phyloP scores from a whole-genome alignment of 495 filamentous ascomycete genomes.

The Cryomyces minteri region DNA sequence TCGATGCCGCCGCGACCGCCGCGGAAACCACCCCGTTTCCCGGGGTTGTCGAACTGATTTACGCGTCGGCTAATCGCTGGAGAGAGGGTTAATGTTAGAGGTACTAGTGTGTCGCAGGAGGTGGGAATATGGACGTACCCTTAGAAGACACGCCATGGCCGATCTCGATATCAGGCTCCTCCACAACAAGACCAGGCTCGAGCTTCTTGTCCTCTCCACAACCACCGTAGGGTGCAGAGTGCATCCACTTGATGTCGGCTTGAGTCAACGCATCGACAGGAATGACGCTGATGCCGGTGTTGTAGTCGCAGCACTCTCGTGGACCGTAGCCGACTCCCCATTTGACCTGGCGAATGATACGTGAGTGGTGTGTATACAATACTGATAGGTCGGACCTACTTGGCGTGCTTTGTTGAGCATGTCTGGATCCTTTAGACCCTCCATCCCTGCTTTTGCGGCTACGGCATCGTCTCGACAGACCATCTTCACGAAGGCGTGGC shows the following conservation, averaged over 20 bases:
- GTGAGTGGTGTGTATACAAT: background rate
- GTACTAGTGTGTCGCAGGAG: too few relatives aligned
- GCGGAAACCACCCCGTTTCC: slow-evolving; percentile 50
- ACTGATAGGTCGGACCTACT: slow-evolving; percentile 1
- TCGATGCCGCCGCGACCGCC: slow-evolving; percentile 33
- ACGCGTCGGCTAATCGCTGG: slow-evolving; percentile 68
- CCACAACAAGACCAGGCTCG: slow-evolving; percentile 69
- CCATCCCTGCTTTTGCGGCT: slow-evolving; percentile 76
- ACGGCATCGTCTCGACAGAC: slow-evolving; percentile 70
- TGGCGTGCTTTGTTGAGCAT: slow-evolving; percentile 60
- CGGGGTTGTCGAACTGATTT: slow-evolving; percentile 46
- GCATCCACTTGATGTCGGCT: slow-evolving; percentile 93
- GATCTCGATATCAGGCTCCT: slow-evolving; percentile 97
- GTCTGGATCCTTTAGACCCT: slow-evolving; percentile 49
- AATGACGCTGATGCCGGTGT: slow-evolving; percentile 80
- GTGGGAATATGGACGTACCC: slow-evolving; percentile 13
- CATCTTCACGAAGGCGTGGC: slow-evolving; percentile 99
- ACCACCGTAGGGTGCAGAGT: slow-evolving; percentile 83
- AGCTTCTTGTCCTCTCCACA: slow-evolving; percentile 61
- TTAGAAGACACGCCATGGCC: slow-evolving; percentile 94
- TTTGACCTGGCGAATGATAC: slow-evolving; percentile 38
- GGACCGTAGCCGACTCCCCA: slow-evolving; percentile 98
- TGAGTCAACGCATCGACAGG: slow-evolving; percentile 85
- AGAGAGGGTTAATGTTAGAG: background rate
- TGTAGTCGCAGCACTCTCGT: slow-evolving; percentile 92